These are phyloP conservation scores for Aspergillus wentii DNA, from an alignment of 495 filamentous ascomycete genomes.

Conservation along the genomic window DNA sequence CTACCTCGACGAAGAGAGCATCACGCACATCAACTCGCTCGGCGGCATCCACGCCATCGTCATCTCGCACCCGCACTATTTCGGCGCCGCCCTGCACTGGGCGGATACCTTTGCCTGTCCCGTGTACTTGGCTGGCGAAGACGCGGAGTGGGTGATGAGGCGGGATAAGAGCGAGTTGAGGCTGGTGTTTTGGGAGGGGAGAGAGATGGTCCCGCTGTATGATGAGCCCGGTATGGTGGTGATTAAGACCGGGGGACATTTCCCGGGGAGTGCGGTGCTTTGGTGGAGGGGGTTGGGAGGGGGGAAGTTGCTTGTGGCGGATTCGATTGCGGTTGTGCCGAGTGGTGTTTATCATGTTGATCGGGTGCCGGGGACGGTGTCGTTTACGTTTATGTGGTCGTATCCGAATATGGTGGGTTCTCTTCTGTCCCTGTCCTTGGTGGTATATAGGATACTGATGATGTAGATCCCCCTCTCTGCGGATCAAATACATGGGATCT, in stretches of 20 bases:
- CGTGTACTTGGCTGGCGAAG: constrained; percentile 58
- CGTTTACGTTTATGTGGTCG: constrained; percentile 72
- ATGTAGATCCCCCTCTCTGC: constrained; percentile 53
- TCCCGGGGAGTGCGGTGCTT: constrained; percentile 62
- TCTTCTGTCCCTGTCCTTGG: background rate
- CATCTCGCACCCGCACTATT: constrained; percentile 78
- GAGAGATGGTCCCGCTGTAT: no score
- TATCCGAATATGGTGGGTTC: constrained; percentile 65
- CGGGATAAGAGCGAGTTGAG: constrained; percentile 24
- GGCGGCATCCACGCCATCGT: constrained; percentile 69
- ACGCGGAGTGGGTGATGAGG: constrained; percentile 54
- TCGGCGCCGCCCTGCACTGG: constrained; percentile 66
- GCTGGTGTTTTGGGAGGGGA: constrained; percentile 11
- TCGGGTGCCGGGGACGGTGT: constrained; percentile 54
- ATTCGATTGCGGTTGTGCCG: constrained; percentile 65
- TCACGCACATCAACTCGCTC: constrained; percentile 35
- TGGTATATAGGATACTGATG: background rate
- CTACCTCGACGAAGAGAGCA: constrained; percentile 56
- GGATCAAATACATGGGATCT: constrained; percentile 36
- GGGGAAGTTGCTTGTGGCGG: constrained; percentile 59
- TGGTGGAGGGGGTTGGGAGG: constrained; percentile 46
- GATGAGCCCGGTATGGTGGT: constrained; percentile 51
- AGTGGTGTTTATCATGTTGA: constrained; percentile 47
- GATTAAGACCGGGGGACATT: constrained; percentile 70
- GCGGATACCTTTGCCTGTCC: constrained; percentile 56